Evolutionary conservation across 768 basidiomycete species (phyloP).

Genomic region (Tricholoma hemisulphureum): DNA sequence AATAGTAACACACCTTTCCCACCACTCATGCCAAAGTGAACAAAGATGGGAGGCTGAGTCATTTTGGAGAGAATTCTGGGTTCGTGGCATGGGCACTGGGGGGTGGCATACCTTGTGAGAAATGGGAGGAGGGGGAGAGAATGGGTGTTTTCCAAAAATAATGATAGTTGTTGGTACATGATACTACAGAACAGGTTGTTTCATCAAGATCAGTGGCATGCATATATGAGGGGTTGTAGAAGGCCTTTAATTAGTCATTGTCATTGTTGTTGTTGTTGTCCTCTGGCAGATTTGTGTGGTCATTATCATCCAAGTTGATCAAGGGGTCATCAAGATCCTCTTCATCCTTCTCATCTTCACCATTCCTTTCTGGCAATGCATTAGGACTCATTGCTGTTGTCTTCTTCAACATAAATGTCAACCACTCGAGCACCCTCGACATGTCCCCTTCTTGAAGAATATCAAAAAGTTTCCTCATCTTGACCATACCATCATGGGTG

Average conservation of each 20-base stretch:
- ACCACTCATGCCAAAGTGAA: too few relatives aligned
- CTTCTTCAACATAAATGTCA: not conserved
- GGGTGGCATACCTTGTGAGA: not conserved
- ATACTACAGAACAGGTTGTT: not conserved
- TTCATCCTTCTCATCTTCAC: not conserved
- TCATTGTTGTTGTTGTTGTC: not conserved
- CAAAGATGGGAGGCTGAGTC: too few relatives aligned
- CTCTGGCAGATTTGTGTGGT: not conserved
- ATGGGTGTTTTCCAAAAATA: not conserved
- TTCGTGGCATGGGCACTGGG: not conserved
- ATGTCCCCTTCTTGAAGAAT: not conserved
- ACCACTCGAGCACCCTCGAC: constrained; percentile 1
- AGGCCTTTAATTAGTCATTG: not conserved
- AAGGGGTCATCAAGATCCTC: not conserved
- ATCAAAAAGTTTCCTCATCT: not conserved
- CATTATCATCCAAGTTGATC: not conserved
- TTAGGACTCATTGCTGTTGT: not conserved
- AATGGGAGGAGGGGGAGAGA: not conserved
- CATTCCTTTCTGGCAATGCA: not conserved
- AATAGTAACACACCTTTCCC: too few relatives aligned
- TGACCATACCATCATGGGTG: not conserved
- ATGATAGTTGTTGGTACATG: not conserved
- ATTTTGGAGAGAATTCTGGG: not conserved
- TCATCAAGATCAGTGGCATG: not conserved
- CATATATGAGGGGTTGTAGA: not conserved